Conservation (phyloP, 192 early-diverging fungal species). For the Backusella macrospora region DNA sequence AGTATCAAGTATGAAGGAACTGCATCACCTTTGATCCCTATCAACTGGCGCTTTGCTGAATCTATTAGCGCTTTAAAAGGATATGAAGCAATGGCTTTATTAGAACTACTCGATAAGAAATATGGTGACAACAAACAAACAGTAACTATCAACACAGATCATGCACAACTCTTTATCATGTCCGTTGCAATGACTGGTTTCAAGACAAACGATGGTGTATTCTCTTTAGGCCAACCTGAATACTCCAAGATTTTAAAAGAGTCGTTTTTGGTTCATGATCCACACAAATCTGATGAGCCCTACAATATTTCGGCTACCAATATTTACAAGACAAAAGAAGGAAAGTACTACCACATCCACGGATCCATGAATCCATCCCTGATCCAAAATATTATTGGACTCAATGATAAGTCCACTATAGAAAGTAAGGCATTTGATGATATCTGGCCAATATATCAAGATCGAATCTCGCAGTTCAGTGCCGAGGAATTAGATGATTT, state of each 20-base stretch:
- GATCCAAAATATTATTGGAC: not conserved
- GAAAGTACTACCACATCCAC: not conserved
- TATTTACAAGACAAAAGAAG: not conserved
- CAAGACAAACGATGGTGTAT: not conserved
- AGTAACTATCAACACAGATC: not conserved
- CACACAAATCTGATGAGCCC: not conserved
- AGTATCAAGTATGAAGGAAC: conserved; percentile 4
- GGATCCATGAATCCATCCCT: not conserved
- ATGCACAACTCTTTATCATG: not conserved
- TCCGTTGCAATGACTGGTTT: not conserved
- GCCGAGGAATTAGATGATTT: not conserved
- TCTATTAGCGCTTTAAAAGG: conserved; percentile 18
- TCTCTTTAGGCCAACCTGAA: not conserved
- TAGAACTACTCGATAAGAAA: conserved; percentile 3
- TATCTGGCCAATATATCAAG: not conserved
- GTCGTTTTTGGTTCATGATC: not conserved
- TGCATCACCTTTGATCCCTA: conserved; percentile 6
- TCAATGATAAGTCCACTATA: not conserved
- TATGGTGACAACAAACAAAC: not conserved
- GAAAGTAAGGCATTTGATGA: not conserved
- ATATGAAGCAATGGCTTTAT: not conserved
- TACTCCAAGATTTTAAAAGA: not conserved
- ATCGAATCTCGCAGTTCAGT: not conserved
- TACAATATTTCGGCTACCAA: not conserved
- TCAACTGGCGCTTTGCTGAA: conserved; percentile 23